phyloP scores from a whole-genome alignment of 139 green algal species.

The Chlamydomonas sphaeroides region DNA sequence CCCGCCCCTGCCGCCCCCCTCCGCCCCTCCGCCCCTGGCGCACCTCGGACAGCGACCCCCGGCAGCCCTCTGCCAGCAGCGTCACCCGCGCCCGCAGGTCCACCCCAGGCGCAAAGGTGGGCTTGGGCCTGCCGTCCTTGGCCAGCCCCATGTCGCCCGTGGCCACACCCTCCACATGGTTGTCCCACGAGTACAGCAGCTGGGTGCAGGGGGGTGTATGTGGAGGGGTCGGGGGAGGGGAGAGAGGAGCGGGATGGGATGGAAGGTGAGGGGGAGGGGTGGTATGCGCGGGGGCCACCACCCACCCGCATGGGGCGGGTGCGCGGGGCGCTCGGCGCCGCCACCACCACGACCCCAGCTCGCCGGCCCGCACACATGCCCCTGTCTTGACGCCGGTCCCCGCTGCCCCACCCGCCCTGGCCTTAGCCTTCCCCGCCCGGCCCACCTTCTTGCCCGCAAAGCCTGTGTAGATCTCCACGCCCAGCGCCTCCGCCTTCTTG shows the following conservation, averaged over 20 bases:
- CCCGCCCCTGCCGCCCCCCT: neutral
- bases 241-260: too few relatives aligned
- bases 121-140: conserved; percentile 75
- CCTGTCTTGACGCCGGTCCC: too few relatives aligned
- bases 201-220: too few relatives aligned
- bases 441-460: conserved; percentile 76
- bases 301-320: too few relatives aligned
- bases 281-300: too few relatives aligned
- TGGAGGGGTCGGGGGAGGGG: too few relatives aligned
- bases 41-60: conserved; percentile 89
- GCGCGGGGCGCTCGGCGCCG: too few relatives aligned
- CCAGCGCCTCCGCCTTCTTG: conserved; percentile 79
- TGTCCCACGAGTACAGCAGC: conserved; percentile 65
- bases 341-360: too few relatives aligned
- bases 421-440: neutral
- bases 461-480: conserved; percentile 92
- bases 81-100: conserved; percentile 83
- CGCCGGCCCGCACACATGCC: too few relatives aligned
- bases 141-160: conserved; percentile 86
- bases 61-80: conserved; percentile 92
- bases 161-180: conserved; percentile 75
- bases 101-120: conserved; percentile 75
- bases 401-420: neutral
- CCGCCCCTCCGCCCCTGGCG: neutral
- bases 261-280: too few relatives aligned